These are phyloP conservation scores for Sideroxylon spinosum DNA, from an alignment of 179 eudicot genomes.

Conservation along the genomic window DNA sequence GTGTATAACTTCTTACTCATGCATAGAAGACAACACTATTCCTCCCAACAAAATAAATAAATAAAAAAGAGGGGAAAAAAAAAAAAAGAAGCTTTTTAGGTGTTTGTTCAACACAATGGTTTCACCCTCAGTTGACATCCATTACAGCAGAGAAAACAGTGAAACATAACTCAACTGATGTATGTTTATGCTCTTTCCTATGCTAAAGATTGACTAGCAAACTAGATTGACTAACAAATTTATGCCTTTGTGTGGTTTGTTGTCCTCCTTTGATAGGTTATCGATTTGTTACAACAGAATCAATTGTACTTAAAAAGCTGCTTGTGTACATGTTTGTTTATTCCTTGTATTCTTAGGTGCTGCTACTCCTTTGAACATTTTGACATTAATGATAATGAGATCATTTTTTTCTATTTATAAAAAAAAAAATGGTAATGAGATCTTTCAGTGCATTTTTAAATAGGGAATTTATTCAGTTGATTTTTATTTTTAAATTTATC, in stretches of 20 bases:
- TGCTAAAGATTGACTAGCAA: not conserved
- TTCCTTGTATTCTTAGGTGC: not conserved
- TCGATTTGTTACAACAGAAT: not conserved
- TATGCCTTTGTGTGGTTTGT: not conserved
- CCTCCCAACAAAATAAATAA: too few species aligned
- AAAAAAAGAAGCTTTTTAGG: not conserved
- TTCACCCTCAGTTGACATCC: not conserved
- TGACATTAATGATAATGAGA: too few species aligned
- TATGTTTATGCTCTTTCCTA: not conserved
- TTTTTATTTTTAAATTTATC: not conserved
- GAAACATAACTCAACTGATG: not conserved
- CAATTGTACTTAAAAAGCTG: not conserved
- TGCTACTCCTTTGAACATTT: too few species aligned
- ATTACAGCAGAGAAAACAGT: not conserved
- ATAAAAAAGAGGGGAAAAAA: too few species aligned
- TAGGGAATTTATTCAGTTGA: too few species aligned
- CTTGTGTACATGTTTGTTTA: not conserved
- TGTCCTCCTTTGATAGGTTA: slow-evolving; percentile 2
- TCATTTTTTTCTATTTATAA: too few species aligned
- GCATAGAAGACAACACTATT: not conserved
- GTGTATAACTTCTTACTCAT: not conserved
- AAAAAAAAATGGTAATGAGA: too few species aligned
- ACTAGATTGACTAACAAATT: not conserved
- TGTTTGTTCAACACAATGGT: not conserved
- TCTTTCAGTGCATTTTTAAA: too few species aligned